Conservation (phyloP, 2,329 filamentous ascomycete species). For the Dactylellina cionopaga region DNA sequence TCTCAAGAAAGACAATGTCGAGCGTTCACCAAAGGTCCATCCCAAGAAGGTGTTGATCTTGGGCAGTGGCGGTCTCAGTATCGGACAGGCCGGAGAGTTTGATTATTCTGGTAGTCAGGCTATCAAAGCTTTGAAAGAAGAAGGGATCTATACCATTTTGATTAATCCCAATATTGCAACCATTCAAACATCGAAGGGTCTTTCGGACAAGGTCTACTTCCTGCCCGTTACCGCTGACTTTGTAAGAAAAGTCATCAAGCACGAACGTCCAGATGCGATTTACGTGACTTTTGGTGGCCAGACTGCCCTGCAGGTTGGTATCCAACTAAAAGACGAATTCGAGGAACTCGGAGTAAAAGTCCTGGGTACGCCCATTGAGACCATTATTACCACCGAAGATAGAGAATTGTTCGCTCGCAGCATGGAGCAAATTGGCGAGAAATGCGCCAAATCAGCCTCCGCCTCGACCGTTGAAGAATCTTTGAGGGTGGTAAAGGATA, state of each 20-base stretch:
- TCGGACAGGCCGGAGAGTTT: conserved; percentile 97
- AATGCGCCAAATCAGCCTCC: conserved; percentile 96
- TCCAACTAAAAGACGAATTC: conserved; percentile 97
- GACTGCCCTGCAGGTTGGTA: conserved; percentile 94
- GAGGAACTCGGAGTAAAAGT: conserved; percentile 91
- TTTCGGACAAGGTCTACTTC: conserved; percentile 99
- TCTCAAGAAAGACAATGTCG: conserved; percentile 79
- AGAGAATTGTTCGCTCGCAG: conserved; percentile 95
- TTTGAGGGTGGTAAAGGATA: conserved; percentile 84
- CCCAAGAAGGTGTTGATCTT: conserved; percentile 96
- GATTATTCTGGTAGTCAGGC: conserved; percentile 98
- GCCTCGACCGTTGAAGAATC: conserved; percentile 90
- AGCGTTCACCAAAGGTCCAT: conserved; percentile 77
- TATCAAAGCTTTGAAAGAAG: conserved; percentile 97
- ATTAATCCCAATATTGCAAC: conserved; percentile 99
- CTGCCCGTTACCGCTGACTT: conserved; percentile 96
- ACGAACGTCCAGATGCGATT: conserved; percentile 94
- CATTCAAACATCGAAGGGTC: conserved; percentile 96
- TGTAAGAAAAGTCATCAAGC: conserved; percentile 94
- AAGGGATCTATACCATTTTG: conserved; percentile 95
- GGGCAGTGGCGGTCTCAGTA: conserved; percentile 92
- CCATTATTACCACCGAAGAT: conserved; percentile 98
- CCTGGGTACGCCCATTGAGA: conserved; percentile 94
- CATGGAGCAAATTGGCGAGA: conserved; percentile 98
- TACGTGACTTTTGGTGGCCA: conserved; percentile 98